Percentiles rank a stretch among this genome's conserved stretches.
phyloP scores from a whole-genome alignment of 2,329 filamentous ascomycete genomes.

The Passalora sequoiae region DNA sequence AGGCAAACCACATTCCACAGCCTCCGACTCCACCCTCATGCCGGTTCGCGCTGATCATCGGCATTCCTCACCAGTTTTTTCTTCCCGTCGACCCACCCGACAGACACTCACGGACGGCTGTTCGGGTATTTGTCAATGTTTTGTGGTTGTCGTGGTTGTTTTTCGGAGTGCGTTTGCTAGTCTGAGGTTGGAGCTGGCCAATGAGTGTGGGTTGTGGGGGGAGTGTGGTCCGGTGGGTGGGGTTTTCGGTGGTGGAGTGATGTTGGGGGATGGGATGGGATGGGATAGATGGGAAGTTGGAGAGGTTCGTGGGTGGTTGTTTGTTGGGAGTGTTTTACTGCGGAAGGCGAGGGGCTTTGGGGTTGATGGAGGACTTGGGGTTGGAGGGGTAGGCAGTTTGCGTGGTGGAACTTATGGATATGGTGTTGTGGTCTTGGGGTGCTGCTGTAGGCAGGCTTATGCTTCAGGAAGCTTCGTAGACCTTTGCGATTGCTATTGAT shows the following conservation, averaged over 20 bases:
- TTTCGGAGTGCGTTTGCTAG: conserved; percentile 2
- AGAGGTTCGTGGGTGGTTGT: background rate
- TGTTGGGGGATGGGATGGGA: background rate
- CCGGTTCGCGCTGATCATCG: too few species aligned
- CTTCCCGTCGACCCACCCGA: background rate
- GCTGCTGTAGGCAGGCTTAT: too few species aligned
- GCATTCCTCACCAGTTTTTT: too few species aligned
- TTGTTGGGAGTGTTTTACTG: too few species aligned
- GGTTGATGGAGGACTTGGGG: background rate
- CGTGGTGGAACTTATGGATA: too few species aligned
- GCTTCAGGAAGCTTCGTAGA: too few species aligned
- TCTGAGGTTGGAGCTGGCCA: background rate
- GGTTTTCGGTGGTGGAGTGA: background rate
- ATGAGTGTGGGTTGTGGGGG: background rate
- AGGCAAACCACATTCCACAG: too few species aligned
- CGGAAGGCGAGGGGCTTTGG: background rate
- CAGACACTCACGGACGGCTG: background rate
- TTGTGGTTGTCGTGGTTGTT: conserved; percentile 5
- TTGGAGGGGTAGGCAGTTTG: too few species aligned
- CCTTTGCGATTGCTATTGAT: too few species aligned
- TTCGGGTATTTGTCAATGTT: background rate
- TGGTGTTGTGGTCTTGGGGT: too few species aligned
- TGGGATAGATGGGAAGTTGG: background rate
- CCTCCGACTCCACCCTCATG: too few species aligned
- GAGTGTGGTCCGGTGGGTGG: conserved; percentile 3